Base-by-base conservation (phyloP, 2,329 filamentous ascomycete genomes). In the Geosmithia flava region DNA sequence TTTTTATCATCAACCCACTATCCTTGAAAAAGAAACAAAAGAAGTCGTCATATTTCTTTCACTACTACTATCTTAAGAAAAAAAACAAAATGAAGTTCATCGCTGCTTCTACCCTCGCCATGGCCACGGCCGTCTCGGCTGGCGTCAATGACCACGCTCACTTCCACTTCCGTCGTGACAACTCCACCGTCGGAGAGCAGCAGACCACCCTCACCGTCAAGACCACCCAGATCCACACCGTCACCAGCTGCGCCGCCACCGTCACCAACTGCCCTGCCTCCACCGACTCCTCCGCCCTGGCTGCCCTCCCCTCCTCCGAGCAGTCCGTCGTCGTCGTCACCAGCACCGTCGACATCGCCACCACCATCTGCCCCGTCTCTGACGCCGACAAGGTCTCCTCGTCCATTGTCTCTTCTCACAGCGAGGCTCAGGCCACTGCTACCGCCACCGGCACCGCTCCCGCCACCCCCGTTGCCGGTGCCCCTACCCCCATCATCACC, bases 171-270 rank as follows among this genome's bases (percentile, higher is more conserved):
- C 55, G 53, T 47, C 57, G 56, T 41, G 51, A 54, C 53, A 65
- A 61, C 55, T 50, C 51, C 37, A 50, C 57, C 42, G 52, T 49
- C 39, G 50, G 33, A 41, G 29, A 20, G 7, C 42, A 44, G 48
- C 50, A 59, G 54, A 70, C 67, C 47, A 70, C 69, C 39, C 53
- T 69, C 50, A 69, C 74, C 54, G 67, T 79, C 65, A 69, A 72
- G 67, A 64, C 69, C 59, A 79, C 75, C 50, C 64, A 75, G 59
- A 63, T 76, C 53, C 65, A 73, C 52, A 80, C 76, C 62, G 68
- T 80, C 63, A 79, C 70, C 56, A 77, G 73, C 50, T 80, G 76
- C 60, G 73, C 68, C 52, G 66, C 76, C 49, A 74, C 71, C 49
- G 69, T 78, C 59, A 77, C 75, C 62, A 66, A 78, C 76, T 81